Conservation (phyloP, 441 rosid species). For the Corymbia calophylla region DNA sequence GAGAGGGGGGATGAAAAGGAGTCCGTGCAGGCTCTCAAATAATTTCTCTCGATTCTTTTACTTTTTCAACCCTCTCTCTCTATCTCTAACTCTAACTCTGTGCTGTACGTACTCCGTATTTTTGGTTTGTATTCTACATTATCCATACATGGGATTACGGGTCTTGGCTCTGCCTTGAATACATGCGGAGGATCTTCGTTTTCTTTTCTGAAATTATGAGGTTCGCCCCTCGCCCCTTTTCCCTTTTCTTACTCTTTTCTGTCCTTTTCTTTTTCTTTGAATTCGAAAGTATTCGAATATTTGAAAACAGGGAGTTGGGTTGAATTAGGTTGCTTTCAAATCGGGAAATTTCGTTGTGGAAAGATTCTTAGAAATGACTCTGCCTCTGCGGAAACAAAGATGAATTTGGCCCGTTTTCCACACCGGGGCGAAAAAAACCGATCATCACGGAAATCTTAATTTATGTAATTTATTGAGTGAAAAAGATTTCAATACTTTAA, state of each 20-base stretch:
- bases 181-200: not conserved
- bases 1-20: conserved; percentile 15
- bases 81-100: not conserved
- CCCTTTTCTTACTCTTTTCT: not conserved
- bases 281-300: not conserved
- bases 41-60: not conserved
- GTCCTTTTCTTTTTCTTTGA: not conserved
- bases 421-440: rapidly evolving
- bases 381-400: not conserved
- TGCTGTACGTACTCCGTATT: not conserved
- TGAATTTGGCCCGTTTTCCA: not conserved
- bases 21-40: not conserved
- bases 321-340: conserved; percentile 2
- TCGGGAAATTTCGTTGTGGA: conserved; percentile 7
- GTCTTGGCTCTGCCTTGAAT: not conserved
- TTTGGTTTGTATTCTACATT: not conserved
- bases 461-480: not conserved
- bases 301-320: not conserved
- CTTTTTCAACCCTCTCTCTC: not conserved
- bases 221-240: not conserved
- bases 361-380: not conserved
- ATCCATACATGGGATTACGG: not conserved
- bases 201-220: not conserved
- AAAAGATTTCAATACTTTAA: not conserved
- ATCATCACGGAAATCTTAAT: not conserved